A percentile compares a stretch with the other conserved stretches of the same genome.
Evolutionary conservation across 495 filamentous ascomycete genomes (phyloP).

Genomic region (Lineolata rhizophorae): DNA sequence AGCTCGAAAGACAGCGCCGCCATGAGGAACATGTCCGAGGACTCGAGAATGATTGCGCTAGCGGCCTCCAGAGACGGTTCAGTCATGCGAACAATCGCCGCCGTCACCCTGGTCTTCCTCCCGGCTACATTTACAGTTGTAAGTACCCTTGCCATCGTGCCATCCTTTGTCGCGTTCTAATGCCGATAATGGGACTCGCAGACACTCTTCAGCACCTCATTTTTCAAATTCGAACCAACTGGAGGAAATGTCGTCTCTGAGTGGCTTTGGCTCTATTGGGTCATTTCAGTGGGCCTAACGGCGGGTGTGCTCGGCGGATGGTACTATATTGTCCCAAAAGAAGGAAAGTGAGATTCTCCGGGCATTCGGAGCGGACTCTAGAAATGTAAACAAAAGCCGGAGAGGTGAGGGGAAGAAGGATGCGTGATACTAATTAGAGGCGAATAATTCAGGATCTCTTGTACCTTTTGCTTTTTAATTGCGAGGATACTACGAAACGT

Average conservation of each 20-base stretch:
- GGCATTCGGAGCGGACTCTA: background rate
- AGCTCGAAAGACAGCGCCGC: conserved; percentile 2
- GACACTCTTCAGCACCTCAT: conserved; percentile 5
- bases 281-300: conserved; percentile 2
- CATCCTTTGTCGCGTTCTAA: conserved; percentile 1
- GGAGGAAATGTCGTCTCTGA: background rate
- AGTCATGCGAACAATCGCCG: conserved; percentile 2
- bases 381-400: too few relatives aligned
- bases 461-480: too few relatives aligned
- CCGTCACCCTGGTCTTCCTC: conserved; percentile 3
- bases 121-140: conserved; percentile 5
- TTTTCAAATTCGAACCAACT: conserved; percentile 2
- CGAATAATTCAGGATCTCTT: too few relatives aligned
- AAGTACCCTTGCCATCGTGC: background rate
- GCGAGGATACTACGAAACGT: too few relatives aligned
- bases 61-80: conserved; percentile 2
- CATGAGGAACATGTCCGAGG: conserved; percentile 3
- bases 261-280: conserved; percentile 4
- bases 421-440: too few relatives aligned
- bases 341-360: background rate
- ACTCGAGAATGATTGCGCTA: conserved; percentile 2
- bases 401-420: too few relatives aligned
- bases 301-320: background rate
- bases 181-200: background rate
- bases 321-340: background rate